Percentiles rank a stretch among this genome's conserved stretches.
phyloP scores from a whole-genome alignment of 2,329 filamentous ascomycete species.

The Penicillium sp. region DNA sequence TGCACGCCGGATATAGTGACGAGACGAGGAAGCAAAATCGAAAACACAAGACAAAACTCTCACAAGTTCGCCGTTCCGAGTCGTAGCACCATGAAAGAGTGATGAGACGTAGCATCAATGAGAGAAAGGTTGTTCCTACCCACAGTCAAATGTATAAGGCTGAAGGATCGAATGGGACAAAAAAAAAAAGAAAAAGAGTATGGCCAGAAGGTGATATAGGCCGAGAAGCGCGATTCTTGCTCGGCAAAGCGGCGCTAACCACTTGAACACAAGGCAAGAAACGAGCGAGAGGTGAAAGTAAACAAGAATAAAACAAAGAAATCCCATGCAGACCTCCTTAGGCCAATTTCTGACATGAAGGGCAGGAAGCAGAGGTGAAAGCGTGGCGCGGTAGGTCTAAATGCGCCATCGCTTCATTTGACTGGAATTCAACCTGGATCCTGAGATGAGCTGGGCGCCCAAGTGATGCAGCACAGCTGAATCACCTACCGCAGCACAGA shows the following conservation, averaged over 20 bases:
- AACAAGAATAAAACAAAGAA: conserved; percentile 15
- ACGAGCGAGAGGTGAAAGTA: conserved; percentile 13
- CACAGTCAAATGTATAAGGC: conserved; percentile 18
- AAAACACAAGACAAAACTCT: conserved; percentile 24
- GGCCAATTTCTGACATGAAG: conserved; percentile 16
- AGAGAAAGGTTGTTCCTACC: conserved; percentile 30
- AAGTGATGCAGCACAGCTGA: conserved; percentile 17
- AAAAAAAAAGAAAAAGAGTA: conserved; percentile 6
- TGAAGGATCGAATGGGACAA: conserved; percentile 25
- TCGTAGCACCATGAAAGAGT: conserved; percentile 41
- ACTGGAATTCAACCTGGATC: conserved; percentile 37
- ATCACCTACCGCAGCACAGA: conserved; percentile 75
- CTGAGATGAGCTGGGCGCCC: conserved; percentile 27
- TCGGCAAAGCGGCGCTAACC: conserved; percentile 3
- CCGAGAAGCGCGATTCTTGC: conserved; percentile 13
- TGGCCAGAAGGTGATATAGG: conserved; percentile 14
- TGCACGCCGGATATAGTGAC: conserved; percentile 20
- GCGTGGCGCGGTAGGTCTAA: conserved; percentile 18
- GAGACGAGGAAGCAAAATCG: conserved; percentile 17
- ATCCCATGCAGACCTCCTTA: conserved; percentile 24
- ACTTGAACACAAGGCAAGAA: conserved; percentile 10
- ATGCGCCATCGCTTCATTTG: conserved; percentile 16
- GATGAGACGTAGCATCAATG: conserved; percentile 33
- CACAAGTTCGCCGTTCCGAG: conserved; percentile 39
- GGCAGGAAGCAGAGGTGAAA: conserved; percentile 18